Conservation (phyloP, 805 yeast genomes). For the Lachancea mirantina region DNA sequence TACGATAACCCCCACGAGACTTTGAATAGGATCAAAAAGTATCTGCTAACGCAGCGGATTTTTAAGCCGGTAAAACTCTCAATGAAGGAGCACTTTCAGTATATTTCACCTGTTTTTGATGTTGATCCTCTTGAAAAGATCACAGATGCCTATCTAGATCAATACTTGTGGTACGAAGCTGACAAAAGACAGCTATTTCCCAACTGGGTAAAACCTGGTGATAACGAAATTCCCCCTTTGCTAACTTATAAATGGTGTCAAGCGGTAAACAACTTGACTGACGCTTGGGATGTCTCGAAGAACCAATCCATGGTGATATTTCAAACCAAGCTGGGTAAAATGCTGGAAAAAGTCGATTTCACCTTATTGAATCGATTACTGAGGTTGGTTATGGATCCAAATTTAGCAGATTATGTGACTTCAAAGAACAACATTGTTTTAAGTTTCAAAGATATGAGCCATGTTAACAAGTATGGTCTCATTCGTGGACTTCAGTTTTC, state of each 20-base stretch:
- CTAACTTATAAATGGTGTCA: constrained; percentile 91
- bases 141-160: constrained; percentile 93
- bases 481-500: constrained; percentile 86
- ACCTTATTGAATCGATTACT: constrained; percentile 77
- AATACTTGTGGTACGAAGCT: constrained; percentile 93
- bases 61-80: constrained; percentile 84
- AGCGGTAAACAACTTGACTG: constrained; percentile 70
- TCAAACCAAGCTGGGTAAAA: constrained; percentile 62
- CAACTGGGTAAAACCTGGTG: constrained; percentile 93
- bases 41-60: constrained; percentile 77
- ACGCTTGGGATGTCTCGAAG: constrained; percentile 69
- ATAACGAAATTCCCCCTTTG: constrained; percentile 86
- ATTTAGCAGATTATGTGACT: constrained; percentile 89
- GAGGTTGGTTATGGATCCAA: constrained; percentile 76
- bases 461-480: constrained; percentile 81
- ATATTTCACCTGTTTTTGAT: constrained; percentile 76
- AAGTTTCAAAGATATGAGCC: constrained; percentile 91
- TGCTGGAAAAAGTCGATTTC: constrained; percentile 82
- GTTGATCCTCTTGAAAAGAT: constrained; percentile 91
- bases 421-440: constrained; percentile 80
- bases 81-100: constrained; percentile 86
- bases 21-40: constrained; percentile 73
- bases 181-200: constrained; percentile 85
- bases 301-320: constrained; percentile 81
- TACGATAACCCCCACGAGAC: constrained; percentile 96